These are phyloP conservation scores for Clathrus columnatus DNA, from an alignment of 768 basidiomycete genomes.

Conservation along the genomic window DNA sequence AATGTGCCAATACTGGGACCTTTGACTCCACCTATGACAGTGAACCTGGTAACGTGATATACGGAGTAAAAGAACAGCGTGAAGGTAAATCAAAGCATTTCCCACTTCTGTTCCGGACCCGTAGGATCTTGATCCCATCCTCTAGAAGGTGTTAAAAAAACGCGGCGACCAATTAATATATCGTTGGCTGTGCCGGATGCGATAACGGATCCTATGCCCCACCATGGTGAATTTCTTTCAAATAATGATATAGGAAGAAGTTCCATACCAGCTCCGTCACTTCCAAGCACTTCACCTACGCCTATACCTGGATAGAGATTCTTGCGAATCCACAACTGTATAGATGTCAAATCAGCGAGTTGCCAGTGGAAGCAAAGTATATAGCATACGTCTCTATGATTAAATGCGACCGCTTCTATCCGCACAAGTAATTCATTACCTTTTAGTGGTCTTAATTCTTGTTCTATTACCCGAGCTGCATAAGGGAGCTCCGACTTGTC, in stretches of 20 bases:
- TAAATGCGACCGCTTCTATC: constrained; percentile 64
- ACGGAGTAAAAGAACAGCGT: too few species aligned
- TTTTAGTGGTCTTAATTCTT: constrained; percentile 41
- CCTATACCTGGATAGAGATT: constrained; percentile 59
- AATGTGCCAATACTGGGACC: constrained; percentile 61
- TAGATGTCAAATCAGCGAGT: neutral
- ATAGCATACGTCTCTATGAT: constrained; percentile 57
- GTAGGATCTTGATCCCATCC: constrained; percentile 65
- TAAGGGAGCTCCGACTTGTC: constrained; percentile 39
- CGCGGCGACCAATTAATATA: constrained; percentile 49
- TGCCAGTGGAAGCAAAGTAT: neutral
- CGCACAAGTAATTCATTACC: constrained; percentile 56
- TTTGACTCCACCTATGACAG: constrained; percentile 53
- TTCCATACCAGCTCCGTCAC: constrained; percentile 64
- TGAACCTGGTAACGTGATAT: constrained; percentile 39
- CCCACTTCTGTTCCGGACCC: constrained; percentile 47
- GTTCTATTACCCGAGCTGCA: constrained; percentile 46
- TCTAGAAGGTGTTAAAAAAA: constrained; percentile 66
- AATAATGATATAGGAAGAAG: neutral
- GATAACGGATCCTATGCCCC: constrained; percentile 49
- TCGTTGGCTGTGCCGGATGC: constrained; percentile 47
- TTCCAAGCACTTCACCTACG: constrained; percentile 53
- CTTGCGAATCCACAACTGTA: constrained; percentile 64
- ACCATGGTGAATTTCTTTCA: neutral
- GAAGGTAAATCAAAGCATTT: too few species aligned